Evolutionary conservation across 2,329 filamentous ascomycete genomes (phyloP).

Genomic region (Calonectria pseudoturangicola): DNA sequence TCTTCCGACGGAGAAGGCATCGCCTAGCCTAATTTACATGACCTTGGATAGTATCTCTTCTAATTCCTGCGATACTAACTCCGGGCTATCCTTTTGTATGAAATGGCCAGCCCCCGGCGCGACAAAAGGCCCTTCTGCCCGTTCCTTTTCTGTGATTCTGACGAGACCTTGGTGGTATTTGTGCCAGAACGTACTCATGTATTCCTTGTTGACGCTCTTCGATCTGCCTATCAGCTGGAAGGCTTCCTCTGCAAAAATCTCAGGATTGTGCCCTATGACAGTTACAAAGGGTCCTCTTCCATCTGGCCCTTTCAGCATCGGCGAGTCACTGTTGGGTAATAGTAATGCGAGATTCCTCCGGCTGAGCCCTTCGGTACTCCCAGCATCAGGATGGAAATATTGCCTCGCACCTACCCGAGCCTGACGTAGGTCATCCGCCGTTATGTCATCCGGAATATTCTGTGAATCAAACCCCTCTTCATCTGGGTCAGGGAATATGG

Average conservation of each 20-base stretch:
- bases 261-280: slow-evolving; percentile 51
- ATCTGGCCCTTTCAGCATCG: slow-evolving; percentile 24
- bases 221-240: slow-evolving; percentile 28
- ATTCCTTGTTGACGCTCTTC: slow-evolving; percentile 64
- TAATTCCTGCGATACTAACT: slow-evolving; percentile 60
- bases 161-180: slow-evolving; percentile 72
- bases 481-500: slow-evolving; percentile 74
- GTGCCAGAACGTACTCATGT: slow-evolving; percentile 72
- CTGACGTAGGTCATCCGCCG: slow-evolving; percentile 31
- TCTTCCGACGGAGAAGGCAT: too few relatives aligned
- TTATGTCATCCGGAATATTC: slow-evolving; percentile 35
- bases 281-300: slow-evolving; percentile 41
- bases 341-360: slow-evolving; percentile 46
- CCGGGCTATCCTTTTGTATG: slow-evolving; percentile 72
- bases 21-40: neutral
- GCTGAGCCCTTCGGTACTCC: slow-evolving; percentile 47
- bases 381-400: slow-evolving; percentile 50
- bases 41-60: slow-evolving; percentile 27
- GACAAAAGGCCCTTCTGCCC: slow-evolving; percentile 57
- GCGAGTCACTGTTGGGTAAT: slow-evolving; percentile 42
- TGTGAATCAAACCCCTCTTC: slow-evolving; percentile 64
- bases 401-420: slow-evolving; percentile 36
- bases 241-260: slow-evolving; percentile 41
- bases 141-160: slow-evolving; percentile 63
- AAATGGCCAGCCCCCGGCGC: slow-evolving; percentile 48